Conservation (phyloP, 352 stramenopile genomes). For the Albugo laibachii region DNA sequence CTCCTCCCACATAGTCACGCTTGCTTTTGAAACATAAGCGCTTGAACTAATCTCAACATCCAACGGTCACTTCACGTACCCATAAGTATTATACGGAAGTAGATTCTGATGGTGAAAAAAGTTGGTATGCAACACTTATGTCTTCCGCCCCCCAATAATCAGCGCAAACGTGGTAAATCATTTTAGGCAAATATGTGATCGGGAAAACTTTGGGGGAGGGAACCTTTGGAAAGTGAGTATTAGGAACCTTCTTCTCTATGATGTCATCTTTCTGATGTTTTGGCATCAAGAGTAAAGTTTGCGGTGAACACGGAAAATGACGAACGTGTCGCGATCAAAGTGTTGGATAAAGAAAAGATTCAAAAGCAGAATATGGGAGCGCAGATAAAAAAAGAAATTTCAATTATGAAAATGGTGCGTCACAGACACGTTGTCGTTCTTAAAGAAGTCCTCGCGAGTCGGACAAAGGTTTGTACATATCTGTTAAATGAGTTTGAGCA, state of each 20-base stretch:
- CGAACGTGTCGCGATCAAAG: constrained; percentile 93
- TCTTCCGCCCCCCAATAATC: too few species aligned
- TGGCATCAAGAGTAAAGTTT: constrained; percentile 73
- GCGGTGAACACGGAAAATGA: constrained; percentile 90
- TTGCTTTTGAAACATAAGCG: too few species aligned
- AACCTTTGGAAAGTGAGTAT: constrained; percentile 89
- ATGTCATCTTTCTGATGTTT: not conserved
- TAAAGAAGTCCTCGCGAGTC: constrained; percentile 79
- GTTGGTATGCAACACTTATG: constrained; percentile 14
- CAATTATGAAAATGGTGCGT: constrained; percentile 95
- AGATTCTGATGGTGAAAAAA: constrained; percentile 28
- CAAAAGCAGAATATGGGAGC: constrained; percentile 96
- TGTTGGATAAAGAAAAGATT: constrained; percentile 96
- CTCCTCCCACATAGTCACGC: too few species aligned
- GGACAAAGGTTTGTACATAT: constrained; percentile 76
- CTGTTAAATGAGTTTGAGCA: constrained; percentile 58
- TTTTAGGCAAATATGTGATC: constrained; percentile 92
- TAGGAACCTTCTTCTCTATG: constrained; percentile 1
- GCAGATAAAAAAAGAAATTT: constrained; percentile 98
- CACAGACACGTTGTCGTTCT: constrained; percentile 79
- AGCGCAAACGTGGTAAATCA: not conserved
- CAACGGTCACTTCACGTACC: too few species aligned
- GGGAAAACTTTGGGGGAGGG: constrained; percentile 90
- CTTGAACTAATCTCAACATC: too few species aligned
- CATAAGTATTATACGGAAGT: constrained; percentile 3